A percentile compares a stretch with the other conserved stretches of the same genome.
These are phyloP conservation scores for Ganoderma meredithae DNA, from an alignment of 1,284 basidiomycete species.

Conservation along the genomic window DNA sequence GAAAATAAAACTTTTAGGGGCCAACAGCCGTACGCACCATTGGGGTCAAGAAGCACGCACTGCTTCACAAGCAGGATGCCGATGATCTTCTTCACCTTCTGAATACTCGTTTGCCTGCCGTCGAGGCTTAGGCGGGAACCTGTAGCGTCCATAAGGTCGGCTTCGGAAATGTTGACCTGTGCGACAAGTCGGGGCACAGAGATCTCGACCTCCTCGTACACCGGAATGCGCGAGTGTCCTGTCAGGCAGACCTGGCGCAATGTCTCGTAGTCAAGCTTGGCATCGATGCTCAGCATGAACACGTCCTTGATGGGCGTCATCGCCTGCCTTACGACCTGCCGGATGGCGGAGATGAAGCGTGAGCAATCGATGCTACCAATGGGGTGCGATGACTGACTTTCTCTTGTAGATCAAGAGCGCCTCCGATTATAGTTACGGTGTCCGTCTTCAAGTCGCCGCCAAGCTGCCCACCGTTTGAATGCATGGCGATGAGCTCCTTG, in stretches of 20 bases:
- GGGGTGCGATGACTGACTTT: constrained; percentile 57
- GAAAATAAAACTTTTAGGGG: neutral
- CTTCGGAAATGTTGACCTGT: constrained; percentile 27
- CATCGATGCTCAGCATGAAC: constrained; percentile 85
- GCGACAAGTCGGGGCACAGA: constrained; percentile 48
- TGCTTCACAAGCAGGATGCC: constrained; percentile 85
- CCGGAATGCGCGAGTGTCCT: constrained; percentile 81
- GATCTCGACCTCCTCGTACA: constrained; percentile 77
- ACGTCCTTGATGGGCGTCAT: constrained; percentile 87
- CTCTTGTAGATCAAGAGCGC: constrained; percentile 76
- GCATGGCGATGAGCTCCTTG: constrained; percentile 78
- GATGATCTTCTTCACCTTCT: constrained; percentile 78
- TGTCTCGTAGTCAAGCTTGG: constrained; percentile 81
- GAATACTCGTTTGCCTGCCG: constrained; percentile 37
- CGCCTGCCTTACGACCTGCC: constrained; percentile 50
- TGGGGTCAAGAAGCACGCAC: constrained; percentile 89
- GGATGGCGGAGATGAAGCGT: neutral
- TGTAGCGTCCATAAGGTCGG: constrained; percentile 24
- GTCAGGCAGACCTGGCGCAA: constrained; percentile 78
- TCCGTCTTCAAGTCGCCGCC: constrained; percentile 77
- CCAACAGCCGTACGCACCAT: constrained; percentile 53
- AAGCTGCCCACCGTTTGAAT: constrained; percentile 60
- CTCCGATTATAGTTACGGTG: constrained; percentile 80
- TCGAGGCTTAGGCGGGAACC: constrained; percentile 29
- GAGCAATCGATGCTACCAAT: constrained; percentile 37